Evolutionary conservation across 805 yeast genomes (phyloP).

Genomic region (Clavispora carvajalis): DNA sequence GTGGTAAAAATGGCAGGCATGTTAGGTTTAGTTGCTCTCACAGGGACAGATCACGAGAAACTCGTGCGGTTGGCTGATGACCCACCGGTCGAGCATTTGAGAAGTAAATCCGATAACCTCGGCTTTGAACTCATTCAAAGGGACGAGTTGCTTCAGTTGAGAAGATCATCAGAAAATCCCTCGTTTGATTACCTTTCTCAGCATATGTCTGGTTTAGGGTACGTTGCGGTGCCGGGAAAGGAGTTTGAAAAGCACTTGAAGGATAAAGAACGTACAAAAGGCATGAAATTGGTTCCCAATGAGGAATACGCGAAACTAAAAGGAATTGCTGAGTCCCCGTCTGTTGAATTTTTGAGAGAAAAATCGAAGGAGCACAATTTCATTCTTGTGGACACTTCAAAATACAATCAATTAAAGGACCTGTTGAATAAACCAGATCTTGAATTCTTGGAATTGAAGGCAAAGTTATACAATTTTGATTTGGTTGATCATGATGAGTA

Average conservation of each 20-base stretch:
- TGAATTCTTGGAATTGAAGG: slow-evolving; percentile 12
- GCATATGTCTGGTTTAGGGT: slow-evolving; percentile 12
- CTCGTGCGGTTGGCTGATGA: slow-evolving; percentile 10
- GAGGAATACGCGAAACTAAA: slow-evolving; percentile 15
- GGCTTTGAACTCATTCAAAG: slow-evolving; percentile 15
- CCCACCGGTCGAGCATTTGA: slow-evolving; percentile 24
- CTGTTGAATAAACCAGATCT: slow-evolving; percentile 11
- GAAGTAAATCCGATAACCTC: slow-evolving; percentile 15
- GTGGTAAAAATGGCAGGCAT: slow-evolving; percentile 6
- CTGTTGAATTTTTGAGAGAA: slow-evolving; percentile 12
- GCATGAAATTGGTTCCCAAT: slow-evolving; percentile 16
- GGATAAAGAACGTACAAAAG: slow-evolving; percentile 24
- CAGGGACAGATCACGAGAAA: slow-evolving; percentile 2
- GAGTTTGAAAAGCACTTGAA: slow-evolving; percentile 21
- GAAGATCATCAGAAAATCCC: slow-evolving; percentile 17
- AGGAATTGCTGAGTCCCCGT: slow-evolving; percentile 5
- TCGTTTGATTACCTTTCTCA: slow-evolving; percentile 12
- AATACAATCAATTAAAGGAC: slow-evolving; percentile 13
- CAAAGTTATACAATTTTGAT: slow-evolving; percentile 2
- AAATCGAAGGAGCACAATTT: slow-evolving; percentile 10
- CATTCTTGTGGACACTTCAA: slow-evolving; percentile 10
- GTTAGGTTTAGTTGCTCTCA: slow-evolving; percentile 3
- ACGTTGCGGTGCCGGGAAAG: slow-evolving; percentile 15
- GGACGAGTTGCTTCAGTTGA: slow-evolving; percentile 11
- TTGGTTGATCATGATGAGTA: slow-evolving; percentile 1